Evolutionary conservation across 345 rosid genomes (phyloP).

Genomic region (Salix purpurea): DNA sequence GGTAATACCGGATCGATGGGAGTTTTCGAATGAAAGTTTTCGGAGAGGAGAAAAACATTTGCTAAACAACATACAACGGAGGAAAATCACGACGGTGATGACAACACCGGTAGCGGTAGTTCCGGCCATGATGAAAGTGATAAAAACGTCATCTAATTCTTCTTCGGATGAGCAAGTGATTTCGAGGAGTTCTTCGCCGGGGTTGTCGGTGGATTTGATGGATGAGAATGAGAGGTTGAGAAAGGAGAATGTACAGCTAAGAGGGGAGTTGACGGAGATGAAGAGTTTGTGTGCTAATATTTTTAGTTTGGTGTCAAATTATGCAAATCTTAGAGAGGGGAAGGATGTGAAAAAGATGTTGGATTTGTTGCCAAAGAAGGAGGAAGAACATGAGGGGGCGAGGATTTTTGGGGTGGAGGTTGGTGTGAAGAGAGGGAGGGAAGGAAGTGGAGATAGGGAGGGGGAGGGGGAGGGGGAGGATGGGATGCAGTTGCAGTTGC

Average conservation of each 20-base stretch:
- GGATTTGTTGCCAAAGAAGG: slow-evolving; percentile 3
- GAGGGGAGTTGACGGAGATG: slow-evolving; percentile 31
- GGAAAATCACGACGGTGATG: slow-evolving; percentile 38
- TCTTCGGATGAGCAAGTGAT: slow-evolving; percentile 28
- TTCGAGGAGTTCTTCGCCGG: slow-evolving; percentile 21
- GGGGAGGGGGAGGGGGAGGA: neutral
- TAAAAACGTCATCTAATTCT: slow-evolving; percentile 25
- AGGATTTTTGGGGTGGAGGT: slow-evolving; percentile 22
- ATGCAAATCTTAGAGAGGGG: neutral
- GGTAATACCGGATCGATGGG: slow-evolving; percentile 92
- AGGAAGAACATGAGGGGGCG: slow-evolving; percentile 3
- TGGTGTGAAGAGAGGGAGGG: slow-evolving; percentile 21
- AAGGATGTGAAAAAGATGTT: neutral
- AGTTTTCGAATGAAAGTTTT: slow-evolving; percentile 77
- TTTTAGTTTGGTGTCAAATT: slow-evolving; percentile 26
- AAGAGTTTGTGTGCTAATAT: slow-evolving; percentile 34
- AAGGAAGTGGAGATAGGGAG: neutral
- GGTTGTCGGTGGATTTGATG: slow-evolving; percentile 24
- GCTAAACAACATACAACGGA: slow-evolving; percentile 73
- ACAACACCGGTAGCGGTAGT: slow-evolving; percentile 4
- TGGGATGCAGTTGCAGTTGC: neutral
- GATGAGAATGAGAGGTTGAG: slow-evolving; percentile 43
- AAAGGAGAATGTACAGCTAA: slow-evolving; percentile 35
- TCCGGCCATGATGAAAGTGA: slow-evolving; percentile 28
- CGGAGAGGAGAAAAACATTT: slow-evolving; percentile 67